Conservation (phyloP, 805 yeast species). For the Nakazawaea ambrosiae region DNA sequence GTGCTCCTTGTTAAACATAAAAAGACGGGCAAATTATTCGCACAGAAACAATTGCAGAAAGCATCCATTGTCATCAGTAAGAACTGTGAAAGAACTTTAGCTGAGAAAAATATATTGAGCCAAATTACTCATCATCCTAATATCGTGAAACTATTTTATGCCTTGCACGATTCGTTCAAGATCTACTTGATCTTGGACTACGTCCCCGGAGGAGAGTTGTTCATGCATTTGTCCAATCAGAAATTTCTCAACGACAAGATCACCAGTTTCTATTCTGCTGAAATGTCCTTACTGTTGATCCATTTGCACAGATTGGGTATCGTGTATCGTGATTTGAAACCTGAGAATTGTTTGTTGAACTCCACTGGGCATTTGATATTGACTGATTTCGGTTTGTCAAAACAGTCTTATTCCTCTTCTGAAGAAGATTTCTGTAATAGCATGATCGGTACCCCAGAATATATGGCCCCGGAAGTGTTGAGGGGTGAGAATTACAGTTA, state of each 20-base stretch:
- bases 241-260: conserved; percentile 50
- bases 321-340: conserved; percentile 82
- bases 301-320: conserved; percentile 71
- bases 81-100: conserved; percentile 68
- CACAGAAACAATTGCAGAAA: conserved; percentile 80
- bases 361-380: conserved; percentile 72
- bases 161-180: conserved; percentile 74
- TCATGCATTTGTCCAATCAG: conserved; percentile 48
- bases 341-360: conserved; percentile 81
- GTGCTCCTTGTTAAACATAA: conserved; percentile 70
- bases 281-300: conserved; percentile 66
- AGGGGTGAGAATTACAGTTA: conserved; percentile 72
- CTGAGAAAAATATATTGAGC: conserved; percentile 68
- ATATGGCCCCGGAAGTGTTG: conserved; percentile 87
- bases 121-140: conserved; percentile 70
- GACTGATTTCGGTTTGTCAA: conserved; percentile 80
- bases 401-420: conserved; percentile 29
- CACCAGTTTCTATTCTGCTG: conserved; percentile 74
- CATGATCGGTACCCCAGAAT: conserved; percentile 72
- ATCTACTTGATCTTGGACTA: conserved; percentile 73
- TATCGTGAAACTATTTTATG: conserved; percentile 74
- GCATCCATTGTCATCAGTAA: conserved; percentile 65
- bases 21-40: conserved; percentile 58
- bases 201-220: conserved; percentile 85
- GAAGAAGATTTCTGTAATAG: conserved; percentile 42